Evolutionary conservation across 805 yeast genomes (phyloP).

Genomic region (Wickerhamomyces subpelliculosus): DNA sequence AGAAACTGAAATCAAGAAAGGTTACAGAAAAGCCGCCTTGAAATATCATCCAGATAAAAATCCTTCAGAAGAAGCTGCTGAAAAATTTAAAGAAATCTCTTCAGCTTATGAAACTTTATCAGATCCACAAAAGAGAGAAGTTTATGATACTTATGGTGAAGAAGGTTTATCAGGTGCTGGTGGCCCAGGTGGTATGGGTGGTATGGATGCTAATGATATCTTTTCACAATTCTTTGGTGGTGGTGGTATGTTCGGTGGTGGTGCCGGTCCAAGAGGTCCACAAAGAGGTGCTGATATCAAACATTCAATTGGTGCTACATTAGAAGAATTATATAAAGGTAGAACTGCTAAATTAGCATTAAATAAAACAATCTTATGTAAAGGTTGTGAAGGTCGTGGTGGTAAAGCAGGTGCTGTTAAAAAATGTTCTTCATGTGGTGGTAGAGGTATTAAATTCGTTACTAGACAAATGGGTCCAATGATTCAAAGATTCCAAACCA

Average conservation of each 20-base stretch:
- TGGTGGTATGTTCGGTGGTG: conserved; percentile 51
- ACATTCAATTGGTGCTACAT: conserved; percentile 44
- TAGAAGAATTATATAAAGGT: conserved; percentile 54
- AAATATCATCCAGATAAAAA: conserved; percentile 82
- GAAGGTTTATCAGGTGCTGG: conserved; percentile 86
- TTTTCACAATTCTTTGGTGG: conserved; percentile 85
- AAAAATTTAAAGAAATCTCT: conserved; percentile 86
- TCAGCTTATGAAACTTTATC: conserved; percentile 85
- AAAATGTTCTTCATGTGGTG: conserved; percentile 33
- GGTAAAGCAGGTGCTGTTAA: conserved; percentile 43
- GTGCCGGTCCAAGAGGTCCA: conserved; percentile 32
- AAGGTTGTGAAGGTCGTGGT: conserved; percentile 46
- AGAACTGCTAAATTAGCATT: conserved; percentile 48
- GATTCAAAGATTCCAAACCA: conserved; percentile 34
- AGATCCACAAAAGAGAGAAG: conserved; percentile 81
- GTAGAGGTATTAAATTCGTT: conserved; percentile 34
- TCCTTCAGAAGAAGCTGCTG: conserved; percentile 86
- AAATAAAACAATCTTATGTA: conserved; percentile 43
- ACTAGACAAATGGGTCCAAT: conserved; percentile 38
- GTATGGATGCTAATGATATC: conserved; percentile 66
- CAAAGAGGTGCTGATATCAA: conserved; percentile 47
- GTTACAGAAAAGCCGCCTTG: conserved; percentile 75
- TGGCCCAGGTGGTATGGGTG: conserved; percentile 44
- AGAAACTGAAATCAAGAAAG: conserved; percentile 70
- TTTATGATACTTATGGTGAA: conserved; percentile 86